phyloP scores from a whole-genome alignment of 1,284 basidiomycete genomes.

The Sporisorium reilianum region DNA sequence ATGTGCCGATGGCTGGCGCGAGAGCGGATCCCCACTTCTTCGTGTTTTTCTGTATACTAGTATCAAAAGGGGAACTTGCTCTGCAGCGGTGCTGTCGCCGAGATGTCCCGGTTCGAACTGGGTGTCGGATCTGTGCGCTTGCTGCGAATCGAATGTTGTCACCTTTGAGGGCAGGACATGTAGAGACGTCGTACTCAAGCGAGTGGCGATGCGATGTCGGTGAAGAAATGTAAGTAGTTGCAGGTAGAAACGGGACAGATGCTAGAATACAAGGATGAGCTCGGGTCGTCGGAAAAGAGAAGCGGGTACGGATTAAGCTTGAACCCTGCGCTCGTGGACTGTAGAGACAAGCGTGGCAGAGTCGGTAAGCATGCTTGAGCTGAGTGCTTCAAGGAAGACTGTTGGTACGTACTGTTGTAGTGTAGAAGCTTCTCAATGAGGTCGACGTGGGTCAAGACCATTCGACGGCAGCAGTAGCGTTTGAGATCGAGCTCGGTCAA shows the following conservation, averaged over 20 bases:
- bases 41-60: not conserved
- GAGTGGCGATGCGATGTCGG: not conserved
- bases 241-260: constrained; percentile 8
- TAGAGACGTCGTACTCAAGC: not conserved
- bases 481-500: constrained; percentile 90
- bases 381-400: too few relatives aligned
- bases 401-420: constrained; percentile 88
- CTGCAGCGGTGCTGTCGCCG: not conserved
- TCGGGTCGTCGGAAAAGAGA: not conserved
- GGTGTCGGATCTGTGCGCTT: not conserved
- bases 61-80: not conserved
- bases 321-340: constrained; percentile 48
- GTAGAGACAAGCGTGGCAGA: not conserved
- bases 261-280: constrained; percentile 42
- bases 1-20: not conserved
- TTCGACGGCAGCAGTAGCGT: constrained; percentile 94
- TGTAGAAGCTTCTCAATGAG: constrained; percentile 94
- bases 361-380: not conserved
- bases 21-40: not conserved
- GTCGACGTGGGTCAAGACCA: constrained; percentile 98
- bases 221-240: constrained; percentile 1
- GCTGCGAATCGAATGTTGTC: too few relatives aligned
- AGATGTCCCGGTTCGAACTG: too few relatives aligned
- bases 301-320: constrained; percentile 10
- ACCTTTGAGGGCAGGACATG: not conserved